A percentile compares a stretch with the other conserved stretches of the same genome.
phyloP scores from a whole-genome alignment of 495 filamentous ascomycete species.

The Cercophora samala region DNA sequence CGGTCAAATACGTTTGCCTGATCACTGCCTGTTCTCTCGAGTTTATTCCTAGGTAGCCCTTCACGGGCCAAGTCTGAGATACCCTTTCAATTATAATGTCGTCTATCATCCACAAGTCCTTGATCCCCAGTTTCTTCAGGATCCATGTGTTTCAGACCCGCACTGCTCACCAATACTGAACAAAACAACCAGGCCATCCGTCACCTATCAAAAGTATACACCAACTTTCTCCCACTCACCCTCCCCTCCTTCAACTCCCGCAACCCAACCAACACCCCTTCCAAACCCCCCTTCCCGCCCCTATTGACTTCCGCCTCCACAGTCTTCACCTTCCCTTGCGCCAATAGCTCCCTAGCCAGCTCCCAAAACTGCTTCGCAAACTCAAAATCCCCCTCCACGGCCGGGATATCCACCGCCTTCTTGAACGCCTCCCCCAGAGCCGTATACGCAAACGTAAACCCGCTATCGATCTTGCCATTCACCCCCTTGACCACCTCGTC shows the following conservation, averaged over 20 bases:
- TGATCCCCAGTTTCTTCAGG: neutral
- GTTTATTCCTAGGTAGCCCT: slow-evolving; percentile 2
- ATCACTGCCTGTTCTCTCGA: neutral
- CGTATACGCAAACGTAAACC: slow-evolving; percentile 33
- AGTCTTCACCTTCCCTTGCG: slow-evolving; percentile 30
- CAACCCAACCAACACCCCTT: slow-evolving; percentile 37
- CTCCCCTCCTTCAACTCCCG: slow-evolving; percentile 32
- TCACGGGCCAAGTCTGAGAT: neutral
- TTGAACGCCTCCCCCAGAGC: slow-evolving; percentile 25
- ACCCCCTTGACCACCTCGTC: slow-evolving; percentile 19
- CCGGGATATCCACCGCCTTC: slow-evolving; percentile 1
- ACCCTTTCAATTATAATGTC: neutral
- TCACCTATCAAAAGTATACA: slow-evolving; percentile 29
- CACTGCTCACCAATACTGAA: slow-evolving; percentile 17
- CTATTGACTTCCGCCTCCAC: slow-evolving; percentile 30
- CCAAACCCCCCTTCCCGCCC: slow-evolving; percentile 32
- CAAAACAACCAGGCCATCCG: neutral
- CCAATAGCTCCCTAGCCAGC: slow-evolving; percentile 24
- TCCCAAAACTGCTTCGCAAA: slow-evolving; percentile 30
- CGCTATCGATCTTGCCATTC: slow-evolving; percentile 31
- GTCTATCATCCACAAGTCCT: neutral
- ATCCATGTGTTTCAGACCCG: neutral
- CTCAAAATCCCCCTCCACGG: slow-evolving; percentile 26
- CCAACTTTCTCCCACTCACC: slow-evolving; percentile 40
- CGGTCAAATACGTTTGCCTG: neutral